Conservation (phyloP, 257 asterid species). For the Craterostigma plantagineum region DNA sequence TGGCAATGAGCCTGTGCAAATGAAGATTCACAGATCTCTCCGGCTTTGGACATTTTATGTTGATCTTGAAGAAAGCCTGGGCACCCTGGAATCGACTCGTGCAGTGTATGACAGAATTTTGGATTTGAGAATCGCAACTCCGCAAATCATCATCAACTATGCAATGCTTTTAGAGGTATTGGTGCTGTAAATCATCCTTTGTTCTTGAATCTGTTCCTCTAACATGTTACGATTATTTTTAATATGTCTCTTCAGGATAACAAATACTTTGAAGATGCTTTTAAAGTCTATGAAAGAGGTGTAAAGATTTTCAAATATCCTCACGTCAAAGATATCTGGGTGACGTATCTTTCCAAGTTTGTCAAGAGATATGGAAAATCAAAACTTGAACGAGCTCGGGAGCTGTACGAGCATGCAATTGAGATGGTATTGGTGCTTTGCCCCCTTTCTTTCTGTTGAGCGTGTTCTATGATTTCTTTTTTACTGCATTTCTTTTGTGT, state of each 20-base stretch:
- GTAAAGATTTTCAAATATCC: constrained; percentile 91
- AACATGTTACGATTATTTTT: neutral
- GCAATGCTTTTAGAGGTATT: constrained; percentile 84
- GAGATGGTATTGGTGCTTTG: constrained; percentile 81
- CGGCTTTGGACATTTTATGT: constrained; percentile 89
- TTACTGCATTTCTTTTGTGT: no score
- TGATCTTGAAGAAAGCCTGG: constrained; percentile 94
- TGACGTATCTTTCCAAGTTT: constrained; percentile 74
- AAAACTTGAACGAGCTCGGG: constrained; percentile 89
- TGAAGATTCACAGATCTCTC: constrained; percentile 76
- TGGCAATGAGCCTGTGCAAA: constrained; percentile 90
- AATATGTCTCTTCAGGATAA: constrained; percentile 33
- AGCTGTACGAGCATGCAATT: constrained; percentile 84
- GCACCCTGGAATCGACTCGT: constrained; percentile 75
- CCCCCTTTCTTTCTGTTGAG: no score
- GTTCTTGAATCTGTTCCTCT: neutral
- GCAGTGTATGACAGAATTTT: constrained; percentile 76
- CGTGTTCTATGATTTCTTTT: no score
- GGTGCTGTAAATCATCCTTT: constrained; percentile 3
- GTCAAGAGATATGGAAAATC: constrained; percentile 86
- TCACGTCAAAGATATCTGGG: constrained; percentile 92
- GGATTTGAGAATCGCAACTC: constrained; percentile 91
- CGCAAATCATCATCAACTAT: constrained; percentile 82
- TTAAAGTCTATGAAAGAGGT: constrained; percentile 91
- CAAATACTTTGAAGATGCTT: constrained; percentile 88